Evolutionary conservation across 2,329 filamentous ascomycete genomes (phyloP), one percentile per base, ranked within the genome.

Genomic region (Gnomoniopsis sp.): DNA sequence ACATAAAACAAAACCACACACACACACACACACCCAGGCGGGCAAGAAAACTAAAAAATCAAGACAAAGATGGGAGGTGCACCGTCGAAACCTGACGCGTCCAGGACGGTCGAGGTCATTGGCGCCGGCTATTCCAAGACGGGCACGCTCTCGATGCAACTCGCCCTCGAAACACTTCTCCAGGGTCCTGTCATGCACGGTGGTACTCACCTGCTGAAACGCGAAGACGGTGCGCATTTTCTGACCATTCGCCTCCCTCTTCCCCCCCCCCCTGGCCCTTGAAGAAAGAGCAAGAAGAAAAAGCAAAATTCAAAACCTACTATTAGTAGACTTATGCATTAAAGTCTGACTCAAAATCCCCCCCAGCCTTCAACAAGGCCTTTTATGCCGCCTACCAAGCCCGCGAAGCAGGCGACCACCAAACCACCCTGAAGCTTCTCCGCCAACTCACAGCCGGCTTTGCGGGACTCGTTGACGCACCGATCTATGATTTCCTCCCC

Each of bases 391-490:
- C 67, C 2, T 68, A 68, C 50, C 47, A 64, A 15, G 65, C 65
- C 12, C 59, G 65, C 15, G 49, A 64, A 2, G 62, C 61, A 0
- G 68, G 67, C 10, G 61, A 68, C 19, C 64, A 54, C 21, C 58
- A 65, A 21, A n/a, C 52, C 30, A 64, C 63, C 0, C 22, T 56
- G 11, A 49, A 57, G 8, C 62, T 68, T 2, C 61, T 74, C 11
- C 67, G 67, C 46, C 59, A 68, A 49, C 59, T 67, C 1, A 63
- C 69, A 4, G 67, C 69, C 41, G 75, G 76, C 12, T 79, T 74
- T 62, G 74, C 72, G 2, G 75, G 72, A 12, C 70, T 71, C 19
- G 74, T 74, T 19, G 77, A 79, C 63, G 59, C 70, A 10, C 76
- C 77, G 1, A 68, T 68, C 3, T 66, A 66, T 26, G 68, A 72